Evolutionary conservation across 1,284 basidiomycete species (phyloP), one percentile per base, ranked within the genome.

Genomic region (Hemileia vastatrix): DNA sequence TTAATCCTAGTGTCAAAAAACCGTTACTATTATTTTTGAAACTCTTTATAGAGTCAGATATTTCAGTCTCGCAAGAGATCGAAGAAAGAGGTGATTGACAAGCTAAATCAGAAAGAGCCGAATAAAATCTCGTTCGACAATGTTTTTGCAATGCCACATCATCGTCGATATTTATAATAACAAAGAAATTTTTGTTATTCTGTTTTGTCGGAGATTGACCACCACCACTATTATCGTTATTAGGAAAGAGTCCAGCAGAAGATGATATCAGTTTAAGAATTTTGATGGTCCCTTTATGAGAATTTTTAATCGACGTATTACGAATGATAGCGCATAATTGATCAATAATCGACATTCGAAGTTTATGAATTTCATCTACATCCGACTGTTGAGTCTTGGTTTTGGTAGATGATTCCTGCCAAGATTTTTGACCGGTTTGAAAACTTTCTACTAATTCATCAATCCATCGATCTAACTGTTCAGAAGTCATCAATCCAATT

Each of bases 301-400:
- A 45, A 18, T 43, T 51, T 13, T 40, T 15, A 2, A 49, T 13
- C 1, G 58, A 32, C 21, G 27, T 47, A 19, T 44, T 47, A 43
- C 48, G 36, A 45, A 60, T 53, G 51, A 60, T 44, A 18, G 13
- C 54, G 23, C 58, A 60, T 21, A 60, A 51, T 24, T 60, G 58
- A 2, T 36, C 27, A 5, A 60, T n/a, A 24, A 47, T 54, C 6
- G 24, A 18, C 33, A 53, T 24, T 8, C 51, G 50, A 43, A 60
- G 54, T 19, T 19, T 31, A 11, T 18, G 43, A 33, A 11, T 43
- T n/a, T 11, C 24, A 36, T 8, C 24, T 24, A 53, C 45, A 21
- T 8, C 43, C 36, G 11, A 15, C 43, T 8, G 43, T 15, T 44
- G 32, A n/a, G 23, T 44, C 1, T 54, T 60, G n/a, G n/a, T n/a